These are phyloP conservation scores for Gnomoniopsis smithogilvyi DNA, from an alignment of 2,329 filamentous ascomycete species.

Conservation along the genomic window DNA sequence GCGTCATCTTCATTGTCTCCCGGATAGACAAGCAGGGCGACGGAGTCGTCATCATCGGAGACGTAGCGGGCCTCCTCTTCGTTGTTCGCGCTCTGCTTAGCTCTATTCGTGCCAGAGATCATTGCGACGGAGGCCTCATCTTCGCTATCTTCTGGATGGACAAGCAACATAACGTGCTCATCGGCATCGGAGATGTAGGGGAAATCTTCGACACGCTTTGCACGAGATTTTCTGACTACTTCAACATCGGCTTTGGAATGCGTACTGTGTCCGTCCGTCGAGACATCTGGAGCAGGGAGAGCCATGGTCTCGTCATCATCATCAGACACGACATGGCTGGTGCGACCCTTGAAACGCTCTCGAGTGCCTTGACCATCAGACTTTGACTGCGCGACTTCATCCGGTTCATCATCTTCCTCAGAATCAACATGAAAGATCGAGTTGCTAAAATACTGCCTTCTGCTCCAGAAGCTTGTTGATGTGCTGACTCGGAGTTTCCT, in stretches of 20 bases:
- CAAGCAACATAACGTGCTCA: background rate
- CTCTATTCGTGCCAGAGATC: background rate
- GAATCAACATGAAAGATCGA: constrained; percentile 1
- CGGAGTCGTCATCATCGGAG: background rate
- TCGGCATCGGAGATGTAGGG: background rate
- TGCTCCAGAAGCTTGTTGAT: background rate
- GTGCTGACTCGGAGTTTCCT: constrained; percentile 8
- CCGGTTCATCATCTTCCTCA: background rate
- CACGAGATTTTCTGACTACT: background rate
- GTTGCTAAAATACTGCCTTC: constrained; percentile 1
- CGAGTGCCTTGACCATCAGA: background rate
- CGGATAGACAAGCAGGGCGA: background rate
- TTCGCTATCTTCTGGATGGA: background rate
- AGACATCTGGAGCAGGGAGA: background rate
- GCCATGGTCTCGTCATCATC: background rate
- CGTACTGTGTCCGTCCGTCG: background rate
- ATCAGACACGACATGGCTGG: background rate
- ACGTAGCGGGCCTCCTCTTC: background rate
- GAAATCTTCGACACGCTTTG: background rate
- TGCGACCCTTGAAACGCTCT: background rate
- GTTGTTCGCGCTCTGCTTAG: background rate
- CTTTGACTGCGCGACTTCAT: background rate
- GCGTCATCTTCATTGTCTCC: background rate
- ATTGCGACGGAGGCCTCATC: background rate
- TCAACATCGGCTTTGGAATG: background rate